phyloP scores from a whole-genome alignment of 1,139 yeast genomes.

The Sugiyamaella xylanicola region DNA sequence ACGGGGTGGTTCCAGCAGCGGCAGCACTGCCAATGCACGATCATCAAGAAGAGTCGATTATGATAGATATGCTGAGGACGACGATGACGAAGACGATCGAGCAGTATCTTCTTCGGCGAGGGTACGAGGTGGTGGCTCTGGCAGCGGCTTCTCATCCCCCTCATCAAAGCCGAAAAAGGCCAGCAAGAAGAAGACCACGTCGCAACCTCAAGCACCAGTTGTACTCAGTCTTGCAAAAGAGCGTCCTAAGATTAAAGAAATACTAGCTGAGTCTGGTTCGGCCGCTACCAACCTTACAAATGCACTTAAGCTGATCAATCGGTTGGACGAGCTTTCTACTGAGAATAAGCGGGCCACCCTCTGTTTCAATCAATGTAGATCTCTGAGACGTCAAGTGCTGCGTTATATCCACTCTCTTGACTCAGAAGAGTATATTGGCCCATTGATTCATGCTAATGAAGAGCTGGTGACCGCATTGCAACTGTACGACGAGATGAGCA shows the following conservation, averaged over 20 bases:
- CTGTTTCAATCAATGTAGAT: constrained; percentile 73
- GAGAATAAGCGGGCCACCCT: constrained; percentile 61
- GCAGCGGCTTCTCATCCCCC: background rate
- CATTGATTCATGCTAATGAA: constrained; percentile 85
- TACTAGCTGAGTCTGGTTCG: constrained; percentile 76
- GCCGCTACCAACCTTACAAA: constrained; percentile 74
- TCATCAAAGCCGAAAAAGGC: background rate
- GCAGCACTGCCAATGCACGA: too few relatives aligned
- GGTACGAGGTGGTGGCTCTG: constrained; percentile 25
- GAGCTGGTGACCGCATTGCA: constrained; percentile 75
- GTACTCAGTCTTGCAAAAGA: constrained; percentile 64
- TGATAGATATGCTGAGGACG: constrained; percentile 37
- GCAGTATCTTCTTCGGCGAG: constrained; percentile 19
- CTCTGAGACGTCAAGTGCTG: constrained; percentile 73
- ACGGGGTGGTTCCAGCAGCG: constrained; percentile 9
- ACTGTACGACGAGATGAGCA: constrained; percentile 62
- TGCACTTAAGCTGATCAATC: constrained; percentile 57
- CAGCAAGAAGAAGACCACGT: constrained; percentile 7
- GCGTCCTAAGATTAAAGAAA: constrained; percentile 66
- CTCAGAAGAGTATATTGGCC: constrained; percentile 80
- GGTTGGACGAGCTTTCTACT: constrained; percentile 55
- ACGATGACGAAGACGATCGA: constrained; percentile 37
- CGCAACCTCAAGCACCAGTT: constrained; percentile 19
- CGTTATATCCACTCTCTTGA: constrained; percentile 81
- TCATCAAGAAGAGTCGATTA: background rate